A percentile compares a stretch with the other conserved stretches of the same genome.
Conservation (phyloP, 148 eudicot species). For the Chenopodium formosanum region DNA sequence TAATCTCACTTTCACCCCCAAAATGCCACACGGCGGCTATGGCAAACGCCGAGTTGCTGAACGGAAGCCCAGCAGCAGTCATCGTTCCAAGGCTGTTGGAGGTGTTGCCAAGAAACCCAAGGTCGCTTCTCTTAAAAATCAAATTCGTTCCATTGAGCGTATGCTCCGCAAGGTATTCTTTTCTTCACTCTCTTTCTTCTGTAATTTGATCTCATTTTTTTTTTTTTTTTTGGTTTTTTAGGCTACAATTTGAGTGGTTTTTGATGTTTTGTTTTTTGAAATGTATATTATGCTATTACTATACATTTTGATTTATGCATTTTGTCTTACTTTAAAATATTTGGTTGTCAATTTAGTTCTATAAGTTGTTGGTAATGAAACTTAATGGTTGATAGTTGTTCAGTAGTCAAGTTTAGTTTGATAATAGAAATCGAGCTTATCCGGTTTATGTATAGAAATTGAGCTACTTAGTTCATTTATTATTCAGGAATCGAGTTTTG, state of each 20-base stretch:
- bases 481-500: background rate
- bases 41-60: slow-evolving; percentile 60
- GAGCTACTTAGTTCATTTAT: background rate
- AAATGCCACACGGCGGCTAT: slow-evolving; percentile 80
- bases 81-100: slow-evolving; percentile 44
- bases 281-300: background rate
- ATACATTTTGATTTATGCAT: background rate
- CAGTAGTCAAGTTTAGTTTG: background rate
- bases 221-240: no score
- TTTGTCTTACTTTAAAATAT: background rate
- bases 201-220: no score
- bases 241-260: no score
- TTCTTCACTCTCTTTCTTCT: background rate
- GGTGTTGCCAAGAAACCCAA: slow-evolving; percentile 56
- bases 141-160: slow-evolving; percentile 84
- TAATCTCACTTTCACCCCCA: slow-evolving; percentile 7
- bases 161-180: slow-evolving; percentile 71
- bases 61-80: slow-evolving; percentile 34
- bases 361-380: no score
- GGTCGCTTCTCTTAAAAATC: slow-evolving; percentile 70
- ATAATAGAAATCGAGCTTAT: background rate
- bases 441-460: background rate
- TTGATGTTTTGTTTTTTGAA: no score
- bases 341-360: no score
- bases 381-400: background rate